These are phyloP conservation scores for Parachaetomium inaequale DNA, from an alignment of 495 filamentous ascomycete species.

Conservation along the genomic window DNA sequence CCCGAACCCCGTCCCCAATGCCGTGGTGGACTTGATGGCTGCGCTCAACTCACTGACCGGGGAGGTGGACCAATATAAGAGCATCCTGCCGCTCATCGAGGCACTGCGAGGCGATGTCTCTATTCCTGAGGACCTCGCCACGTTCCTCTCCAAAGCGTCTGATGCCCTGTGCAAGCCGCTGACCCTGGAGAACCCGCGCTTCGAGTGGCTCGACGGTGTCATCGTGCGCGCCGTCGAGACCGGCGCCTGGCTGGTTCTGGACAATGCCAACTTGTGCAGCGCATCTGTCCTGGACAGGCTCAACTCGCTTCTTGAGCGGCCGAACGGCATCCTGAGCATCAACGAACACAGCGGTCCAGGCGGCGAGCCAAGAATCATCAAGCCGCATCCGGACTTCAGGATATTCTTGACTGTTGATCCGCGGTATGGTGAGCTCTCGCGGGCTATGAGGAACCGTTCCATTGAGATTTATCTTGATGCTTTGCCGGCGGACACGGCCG, in stretches of 20 bases:
- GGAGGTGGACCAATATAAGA: conserved; percentile 30
- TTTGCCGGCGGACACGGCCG: conserved; percentile 19
- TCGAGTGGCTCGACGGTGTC: conserved; percentile 94
- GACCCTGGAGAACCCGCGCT: conserved; percentile 64
- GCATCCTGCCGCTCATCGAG: conserved; percentile 34
- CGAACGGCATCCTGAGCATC: conserved; percentile 78
- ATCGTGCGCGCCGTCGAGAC: conserved; percentile 81
- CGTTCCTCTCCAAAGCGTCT: conserved; percentile 31
- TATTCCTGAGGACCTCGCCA: conserved; percentile 26
- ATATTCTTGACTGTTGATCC: conserved; percentile 95
- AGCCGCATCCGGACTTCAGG: conserved; percentile 81
- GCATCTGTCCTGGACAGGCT: conserved; percentile 90
- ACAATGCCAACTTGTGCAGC: conserved; percentile 95
- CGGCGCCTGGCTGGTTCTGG: conserved; percentile 89
- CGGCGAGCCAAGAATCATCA: conserved; percentile 75
- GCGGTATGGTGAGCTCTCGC: conserved; percentile 85
- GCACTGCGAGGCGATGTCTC: conserved; percentile 27
- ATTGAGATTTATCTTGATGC: conserved; percentile 77
- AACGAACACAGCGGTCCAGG: conserved; percentile 84
- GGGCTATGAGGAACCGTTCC: conserved; percentile 94
- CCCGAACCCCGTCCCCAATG: conserved; percentile 40
- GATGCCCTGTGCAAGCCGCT: conserved; percentile 43
- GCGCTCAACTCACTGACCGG: conserved; percentile 29
- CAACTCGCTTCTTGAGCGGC: conserved; percentile 85
- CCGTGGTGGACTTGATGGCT: conserved; percentile 44